These are phyloP conservation scores for Botrytis squamosa DNA, from an alignment of 2,329 filamentous ascomycete species.

Conservation along the genomic window DNA sequence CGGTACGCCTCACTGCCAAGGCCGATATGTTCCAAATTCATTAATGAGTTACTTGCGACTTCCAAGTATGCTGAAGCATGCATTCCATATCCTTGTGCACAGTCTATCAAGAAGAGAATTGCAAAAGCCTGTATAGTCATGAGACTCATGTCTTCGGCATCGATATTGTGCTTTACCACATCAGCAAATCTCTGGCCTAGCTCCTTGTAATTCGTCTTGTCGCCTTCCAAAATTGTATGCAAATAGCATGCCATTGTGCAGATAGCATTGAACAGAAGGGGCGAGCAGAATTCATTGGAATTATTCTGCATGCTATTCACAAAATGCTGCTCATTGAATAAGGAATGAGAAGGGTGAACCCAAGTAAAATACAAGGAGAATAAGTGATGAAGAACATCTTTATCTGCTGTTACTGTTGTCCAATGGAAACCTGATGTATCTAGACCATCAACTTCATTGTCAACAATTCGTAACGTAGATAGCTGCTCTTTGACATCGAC, in stretches of 20 bases:
- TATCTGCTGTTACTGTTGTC: neutral
- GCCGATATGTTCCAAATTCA: neutral
- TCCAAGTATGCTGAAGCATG: neutral
- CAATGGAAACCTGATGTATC: neutral
- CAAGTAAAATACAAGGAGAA: neutral
- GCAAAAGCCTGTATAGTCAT: neutral
- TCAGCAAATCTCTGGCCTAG: neutral
- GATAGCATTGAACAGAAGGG: neutral
- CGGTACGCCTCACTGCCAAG: neutral
- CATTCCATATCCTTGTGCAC: neutral
- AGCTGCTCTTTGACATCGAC: neutral
- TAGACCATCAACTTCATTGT: neutral
- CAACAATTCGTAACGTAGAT: neutral
- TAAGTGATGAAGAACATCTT: neutral
- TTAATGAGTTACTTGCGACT: neutral
- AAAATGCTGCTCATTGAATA: neutral
- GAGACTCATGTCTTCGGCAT: neutral
- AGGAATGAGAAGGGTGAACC: neutral
- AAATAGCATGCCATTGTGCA: neutral
- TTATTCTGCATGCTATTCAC: neutral
- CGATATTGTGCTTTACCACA: neutral
- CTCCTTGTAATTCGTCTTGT: neutral
- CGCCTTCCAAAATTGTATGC: neutral
- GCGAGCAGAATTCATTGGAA: neutral
- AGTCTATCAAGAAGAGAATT: neutral